phyloP scores from a whole-genome alignment of 805 yeast genomes.

The Yarrowia sp. region DNA sequence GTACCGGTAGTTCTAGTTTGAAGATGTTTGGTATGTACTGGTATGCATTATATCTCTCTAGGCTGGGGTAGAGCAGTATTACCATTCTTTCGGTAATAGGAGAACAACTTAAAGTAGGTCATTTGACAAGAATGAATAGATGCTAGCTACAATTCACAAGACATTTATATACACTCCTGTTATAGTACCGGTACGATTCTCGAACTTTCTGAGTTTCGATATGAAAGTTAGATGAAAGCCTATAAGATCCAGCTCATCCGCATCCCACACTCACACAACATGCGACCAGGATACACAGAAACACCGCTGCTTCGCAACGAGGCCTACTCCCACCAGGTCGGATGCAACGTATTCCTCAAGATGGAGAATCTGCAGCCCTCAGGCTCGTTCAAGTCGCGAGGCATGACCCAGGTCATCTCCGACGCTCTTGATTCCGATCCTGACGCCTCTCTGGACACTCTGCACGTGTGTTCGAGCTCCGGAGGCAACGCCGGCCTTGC shows the following conservation, averaged over 20 bases:
- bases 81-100: no score
- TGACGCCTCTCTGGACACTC: constrained; percentile 23
- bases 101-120: no score
- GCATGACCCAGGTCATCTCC: constrained; percentile 53
- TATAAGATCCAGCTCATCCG: not conserved
- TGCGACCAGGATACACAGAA: constrained; percentile 27
- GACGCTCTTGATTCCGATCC: constrained; percentile 49
- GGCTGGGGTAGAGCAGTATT: no score
- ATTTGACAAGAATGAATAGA: no score
- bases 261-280: not conserved
- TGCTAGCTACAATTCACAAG: no score
- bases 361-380: constrained; percentile 88
- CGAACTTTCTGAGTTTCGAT: no score
- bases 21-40: no score
- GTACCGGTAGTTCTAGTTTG: not conserved
- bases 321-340: constrained; percentile 65
- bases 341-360: constrained; percentile 69
- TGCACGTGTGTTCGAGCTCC: constrained; percentile 72
- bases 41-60: no score
- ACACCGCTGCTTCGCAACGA: constrained; percentile 74
- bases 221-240: not conserved
- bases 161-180: no score
- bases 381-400: constrained; percentile 85
- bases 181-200: no score
- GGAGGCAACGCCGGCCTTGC: constrained; percentile 99